These are phyloP conservation scores for Diutina rugosa DNA, from an alignment of 1,139 yeast species.

Conservation along the genomic window DNA sequence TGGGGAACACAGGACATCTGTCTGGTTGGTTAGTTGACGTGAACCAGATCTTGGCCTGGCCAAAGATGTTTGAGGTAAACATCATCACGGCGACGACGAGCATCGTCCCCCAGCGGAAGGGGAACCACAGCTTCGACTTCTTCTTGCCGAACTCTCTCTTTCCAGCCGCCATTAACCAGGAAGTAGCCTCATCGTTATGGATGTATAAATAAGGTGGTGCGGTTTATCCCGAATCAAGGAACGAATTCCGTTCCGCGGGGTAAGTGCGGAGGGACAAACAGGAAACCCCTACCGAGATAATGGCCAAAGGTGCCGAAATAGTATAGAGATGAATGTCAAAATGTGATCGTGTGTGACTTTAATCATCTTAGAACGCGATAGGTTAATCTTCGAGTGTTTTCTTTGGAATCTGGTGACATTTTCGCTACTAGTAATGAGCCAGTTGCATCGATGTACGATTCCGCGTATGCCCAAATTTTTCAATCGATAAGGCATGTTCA, in stretches of 20 bases:
- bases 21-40: neutral
- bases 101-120: neutral
- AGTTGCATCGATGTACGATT: neutral
- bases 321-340: too few relatives aligned
- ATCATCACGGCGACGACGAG: neutral
- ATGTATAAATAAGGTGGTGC: neutral
- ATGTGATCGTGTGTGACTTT: too few relatives aligned
- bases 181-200: neutral
- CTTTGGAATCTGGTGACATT: too few relatives aligned
- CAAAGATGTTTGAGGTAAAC: neutral
- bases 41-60: neutral
- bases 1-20: neutral
- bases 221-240: neutral
- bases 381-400: too few relatives aligned
- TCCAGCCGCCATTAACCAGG: neutral
- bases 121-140: neutral
- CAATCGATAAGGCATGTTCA: neutral
- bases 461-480: neutral
- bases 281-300: neutral
- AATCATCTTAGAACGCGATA: too few relatives aligned
- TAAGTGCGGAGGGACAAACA: neutral
- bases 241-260: neutral
- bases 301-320: too few relatives aligned
- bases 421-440: too few relatives aligned
- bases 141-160: neutral